Evolutionary conservation across 495 filamentous ascomycete genomes (phyloP).

Genomic region (Geoglossum glabrum): DNA sequence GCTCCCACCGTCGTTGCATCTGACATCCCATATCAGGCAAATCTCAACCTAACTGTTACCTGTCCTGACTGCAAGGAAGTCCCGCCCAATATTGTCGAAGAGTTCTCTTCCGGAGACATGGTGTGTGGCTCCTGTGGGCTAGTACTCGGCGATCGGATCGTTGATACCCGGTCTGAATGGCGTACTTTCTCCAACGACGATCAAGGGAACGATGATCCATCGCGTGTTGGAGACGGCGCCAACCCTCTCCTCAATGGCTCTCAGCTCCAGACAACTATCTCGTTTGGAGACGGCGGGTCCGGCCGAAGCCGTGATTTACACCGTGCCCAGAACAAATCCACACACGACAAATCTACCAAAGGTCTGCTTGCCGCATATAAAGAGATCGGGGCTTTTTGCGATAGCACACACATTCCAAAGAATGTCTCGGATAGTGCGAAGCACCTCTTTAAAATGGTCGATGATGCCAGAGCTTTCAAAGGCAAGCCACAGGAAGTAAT

Average conservation of each 20-base stretch:
- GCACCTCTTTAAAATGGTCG: slow-evolving; percentile 80
- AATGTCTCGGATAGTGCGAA: slow-evolving; percentile 72
- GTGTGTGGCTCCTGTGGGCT: slow-evolving; percentile 82
- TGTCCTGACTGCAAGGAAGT: slow-evolving; percentile 81
- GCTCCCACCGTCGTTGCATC: slow-evolving; percentile 15
- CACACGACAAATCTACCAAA: slow-evolving; percentile 75
- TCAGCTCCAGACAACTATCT: slow-evolving; percentile 81
- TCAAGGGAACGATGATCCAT: slow-evolving; percentile 80
- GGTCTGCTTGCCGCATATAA: slow-evolving; percentile 61
- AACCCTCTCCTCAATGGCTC: slow-evolving; percentile 79
- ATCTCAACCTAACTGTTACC: slow-evolving; percentile 63
- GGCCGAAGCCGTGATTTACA: slow-evolving; percentile 59
- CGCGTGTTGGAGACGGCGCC: slow-evolving; percentile 82
- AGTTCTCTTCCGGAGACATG: slow-evolving; percentile 77
- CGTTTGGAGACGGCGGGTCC: slow-evolving; percentile 46
- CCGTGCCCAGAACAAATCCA: slow-evolving; percentile 66
- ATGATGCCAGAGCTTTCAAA: slow-evolving; percentile 83
- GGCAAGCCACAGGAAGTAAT: slow-evolving; percentile 88
- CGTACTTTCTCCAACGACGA: slow-evolving; percentile 97
- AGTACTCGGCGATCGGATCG: slow-evolving; percentile 76
- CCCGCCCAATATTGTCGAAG: slow-evolving; percentile 81
- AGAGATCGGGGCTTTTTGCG: slow-evolving; percentile 74
- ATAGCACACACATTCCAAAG: slow-evolving; percentile 60
- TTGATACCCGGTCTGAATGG: slow-evolving; percentile 94
- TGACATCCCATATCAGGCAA: slow-evolving; percentile 39